Evolutionary conservation across 331 rosid species (phyloP).

Genomic region (Malus hybrid): DNA sequence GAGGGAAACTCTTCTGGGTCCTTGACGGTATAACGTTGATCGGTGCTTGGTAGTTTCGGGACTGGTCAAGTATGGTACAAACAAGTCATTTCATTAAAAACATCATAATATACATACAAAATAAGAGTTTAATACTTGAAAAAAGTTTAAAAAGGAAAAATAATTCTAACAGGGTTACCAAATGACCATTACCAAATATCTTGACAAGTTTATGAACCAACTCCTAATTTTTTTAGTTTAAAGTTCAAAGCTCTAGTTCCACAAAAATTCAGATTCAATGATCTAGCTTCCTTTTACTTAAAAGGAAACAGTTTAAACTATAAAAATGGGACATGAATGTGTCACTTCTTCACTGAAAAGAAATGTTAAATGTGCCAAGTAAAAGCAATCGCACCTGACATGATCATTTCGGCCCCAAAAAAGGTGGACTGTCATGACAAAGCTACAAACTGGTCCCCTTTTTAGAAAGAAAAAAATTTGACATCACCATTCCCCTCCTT

Average conservation of each 20-base stretch:
- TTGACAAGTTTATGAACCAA: not conserved
- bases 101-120: too few species aligned
- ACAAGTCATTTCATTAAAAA: too few species aligned
- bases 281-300: not conserved
- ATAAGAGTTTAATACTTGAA: too few species aligned
- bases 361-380: not conserved
- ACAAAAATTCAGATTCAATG: not conserved
- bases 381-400: not conserved
- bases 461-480: not conserved
- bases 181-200: too few species aligned
- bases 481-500: not conserved
- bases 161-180: not conserved
- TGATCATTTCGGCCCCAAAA: too few species aligned
- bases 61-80: too few species aligned
- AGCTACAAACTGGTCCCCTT: fast-evolving
- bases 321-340: not conserved
- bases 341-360: not conserved
- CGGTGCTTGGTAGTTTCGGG: too few species aligned
- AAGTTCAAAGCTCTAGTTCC: too few species aligned
- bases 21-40: too few species aligned
- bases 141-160: too few species aligned
- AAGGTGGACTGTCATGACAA: fast-evolving
- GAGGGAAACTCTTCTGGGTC: too few species aligned
- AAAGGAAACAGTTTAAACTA: not conserved
- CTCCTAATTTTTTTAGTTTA: not conserved